Evolutionary conservation across 169 alveolate species (phyloP), one percentile per base, ranked within the genome.

Genomic region (Pseudocohnilembus persalinus): DNA sequence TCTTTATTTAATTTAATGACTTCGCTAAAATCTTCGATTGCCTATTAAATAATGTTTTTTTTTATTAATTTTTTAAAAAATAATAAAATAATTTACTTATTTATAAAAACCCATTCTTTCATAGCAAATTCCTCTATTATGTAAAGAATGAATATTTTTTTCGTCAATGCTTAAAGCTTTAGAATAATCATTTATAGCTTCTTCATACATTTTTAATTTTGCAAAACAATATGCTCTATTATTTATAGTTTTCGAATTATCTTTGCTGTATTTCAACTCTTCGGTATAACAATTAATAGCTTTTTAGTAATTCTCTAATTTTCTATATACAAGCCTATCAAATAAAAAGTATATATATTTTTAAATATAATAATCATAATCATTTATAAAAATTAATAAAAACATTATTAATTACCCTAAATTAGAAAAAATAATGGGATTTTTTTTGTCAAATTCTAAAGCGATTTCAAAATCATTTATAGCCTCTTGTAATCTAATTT

Each of bases 1-100:
- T 92, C 91, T 1, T 95, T 93, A 34, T 96, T 96, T n/a, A 91
- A 89, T 81, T 90, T 87, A 76, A 96, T 94, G 26, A 96, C 96
- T 64, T 80, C 79, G 20, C 96, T 90, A 35, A 96, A 96, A 82
- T 96, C 98, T 33, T 88, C 87, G 63, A 96, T 96, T 15, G 98
- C 98, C 88, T 93, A 78, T 29, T 79, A 31, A 29, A 31, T 6
- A 76, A 30, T 31, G n/a, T 0, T 0, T 15, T 26, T 1, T 29
- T 1, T n/a, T n/a, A n/a, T n/a, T 31, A 31, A 31, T 20, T 20
- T 31, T 30, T 31, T 31, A 0, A 76, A 15, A 76, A 20, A 24
- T 77, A 15, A n/a, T n/a, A 73, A 79, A 65, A 35, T 28, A 1
- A 25, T 0, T 34, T 79, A 85, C 89, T 33, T 85, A 75, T 74